Conservation (phyloP, 768 basidiomycete species). For the Trametes punicea region DNA sequence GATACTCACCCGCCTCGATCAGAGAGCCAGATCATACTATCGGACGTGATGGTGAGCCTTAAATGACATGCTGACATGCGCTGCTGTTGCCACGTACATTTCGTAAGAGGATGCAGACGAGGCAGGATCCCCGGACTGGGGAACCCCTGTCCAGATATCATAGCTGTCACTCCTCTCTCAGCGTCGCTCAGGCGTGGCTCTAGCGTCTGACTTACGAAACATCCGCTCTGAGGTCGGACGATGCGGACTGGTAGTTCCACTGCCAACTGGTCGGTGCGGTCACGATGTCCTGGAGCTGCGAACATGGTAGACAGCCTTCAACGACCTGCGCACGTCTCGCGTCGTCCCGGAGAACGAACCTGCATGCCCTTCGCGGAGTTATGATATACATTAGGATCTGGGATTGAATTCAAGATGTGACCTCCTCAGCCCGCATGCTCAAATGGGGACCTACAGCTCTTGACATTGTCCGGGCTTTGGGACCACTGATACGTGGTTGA, state of each 20-base stretch:
- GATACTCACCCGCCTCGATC: conserved; percentile 46
- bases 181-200: no score
- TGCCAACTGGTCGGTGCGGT: conserved; percentile 49
- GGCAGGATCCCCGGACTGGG: conserved; percentile 43
- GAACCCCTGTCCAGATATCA: conserved; percentile 52
- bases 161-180: conserved; percentile 32
- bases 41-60: neutral
- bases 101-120: conserved; percentile 47
- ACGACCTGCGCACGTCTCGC: neutral
- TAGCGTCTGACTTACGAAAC: conserved; percentile 38
- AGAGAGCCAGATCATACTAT: conserved; percentile 56
- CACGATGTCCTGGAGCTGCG: conserved; percentile 39
- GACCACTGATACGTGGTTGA: conserved; percentile 53
- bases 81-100: conserved; percentile 26
- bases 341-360: conserved; percentile 25
- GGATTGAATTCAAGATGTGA: conserved; percentile 40
- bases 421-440: conserved; percentile 10
- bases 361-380: conserved; percentile 46
- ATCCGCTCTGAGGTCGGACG: conserved; percentile 48
- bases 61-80: no score
- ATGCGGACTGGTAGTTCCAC: conserved; percentile 47
- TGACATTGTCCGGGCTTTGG: conserved; percentile 47
- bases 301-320: conserved; percentile 23
- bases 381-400: conserved; percentile 46
- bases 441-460: conserved; percentile 37